Base-by-base conservation (phyloP, 495 filamentous ascomycete species). In the Penicilliopsis zonata region DNA sequence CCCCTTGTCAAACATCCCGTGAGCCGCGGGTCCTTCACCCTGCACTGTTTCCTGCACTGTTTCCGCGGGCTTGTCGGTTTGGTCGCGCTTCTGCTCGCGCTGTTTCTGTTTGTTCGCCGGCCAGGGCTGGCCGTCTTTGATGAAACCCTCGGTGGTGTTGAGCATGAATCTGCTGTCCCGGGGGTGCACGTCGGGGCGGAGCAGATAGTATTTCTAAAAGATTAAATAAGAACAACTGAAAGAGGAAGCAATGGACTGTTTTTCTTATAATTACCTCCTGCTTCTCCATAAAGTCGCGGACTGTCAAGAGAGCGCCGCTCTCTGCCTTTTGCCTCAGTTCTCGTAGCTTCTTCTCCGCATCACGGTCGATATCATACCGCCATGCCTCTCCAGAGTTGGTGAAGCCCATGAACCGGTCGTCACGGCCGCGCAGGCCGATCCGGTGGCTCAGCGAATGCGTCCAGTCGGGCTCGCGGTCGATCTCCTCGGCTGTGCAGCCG, bases 401-500 rank as follows among this genome's bases (percentile, higher is more conserved):
- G 15, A 43, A 18, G 1, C 44, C 44, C 0, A 24, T 28, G 23
- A 38, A 40, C 12, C 44, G 35, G 19, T 17, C 40, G 19, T 43
- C 34, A 13, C 29, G 22, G 5, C 27, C 19, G 5, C 37, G 41
- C 7, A 30, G 10, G 6, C 44, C 44, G 12, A 47, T 30, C 1
- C 40, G 40, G 19, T 43, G 31, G 15, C 18, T 41, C 17, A 38
- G 40, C 0, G 35, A 31, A 9, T 29, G 15, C 7, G 33, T 38
- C 40, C 44, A 47, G 31, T 47, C 40, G 2, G 44, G 44, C 24
- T 47, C 44, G 13, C 33, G 21, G 31, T 31, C 17, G 18, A 46
- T 44, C 2, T 41, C 42, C 0, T 30, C 21, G 7, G 18, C 22
- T n/a, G 37, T 33, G 5, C 33, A 20, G 0, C 38, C 33, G 13